phyloP scores from a whole-genome alignment of 805 yeast genomes.

The Candida bentonensis region DNA sequence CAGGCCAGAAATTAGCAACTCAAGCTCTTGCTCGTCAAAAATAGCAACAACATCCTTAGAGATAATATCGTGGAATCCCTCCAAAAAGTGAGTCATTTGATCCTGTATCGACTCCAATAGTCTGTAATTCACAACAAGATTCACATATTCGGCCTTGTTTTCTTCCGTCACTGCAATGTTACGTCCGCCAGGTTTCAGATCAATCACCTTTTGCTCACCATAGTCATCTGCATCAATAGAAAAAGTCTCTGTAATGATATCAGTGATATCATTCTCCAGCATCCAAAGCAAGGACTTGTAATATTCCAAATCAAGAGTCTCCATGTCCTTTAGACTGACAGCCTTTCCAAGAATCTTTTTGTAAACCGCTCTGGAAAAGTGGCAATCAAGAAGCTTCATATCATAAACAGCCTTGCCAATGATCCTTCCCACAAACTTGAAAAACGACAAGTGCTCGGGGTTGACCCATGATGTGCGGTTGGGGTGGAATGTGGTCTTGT shows the following conservation, averaged over 20 bases:
- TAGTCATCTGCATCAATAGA: slow-evolving; percentile 87
- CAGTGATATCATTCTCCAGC: slow-evolving; percentile 92
- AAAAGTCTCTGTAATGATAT: slow-evolving; percentile 86
- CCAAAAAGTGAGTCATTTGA: slow-evolving; percentile 70
- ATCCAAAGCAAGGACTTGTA: slow-evolving; percentile 91
- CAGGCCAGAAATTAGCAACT: slow-evolving; percentile 79
- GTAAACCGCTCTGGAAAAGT: slow-evolving; percentile 89
- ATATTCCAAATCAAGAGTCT: slow-evolving; percentile 80
- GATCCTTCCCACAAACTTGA: slow-evolving; percentile 85
- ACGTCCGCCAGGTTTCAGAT: slow-evolving; percentile 69
- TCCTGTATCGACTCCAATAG: slow-evolving; percentile 70
- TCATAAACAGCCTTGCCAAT: slow-evolving; percentile 92
- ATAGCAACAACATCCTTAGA: slow-evolving; percentile 71
- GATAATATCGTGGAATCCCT: slow-evolving; percentile 81
- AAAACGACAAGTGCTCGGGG: slow-evolving; percentile 85
- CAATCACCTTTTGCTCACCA: slow-evolving; percentile 77
- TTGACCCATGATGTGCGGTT: slow-evolving; percentile 84
- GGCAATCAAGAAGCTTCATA: slow-evolving; percentile 76
- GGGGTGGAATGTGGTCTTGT: slow-evolving; percentile 89
- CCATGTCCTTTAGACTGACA: slow-evolving; percentile 86
- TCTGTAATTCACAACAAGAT: slow-evolving; percentile 73
- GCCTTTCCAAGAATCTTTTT: slow-evolving; percentile 67
- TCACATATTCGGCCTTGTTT: slow-evolving; percentile 82
- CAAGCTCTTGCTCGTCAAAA: slow-evolving; percentile 92
- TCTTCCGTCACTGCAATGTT: slow-evolving; percentile 78